Base-by-base conservation (phyloP, 176 grass and related monocot genomes). In the Paspalum notatum region DNA sequence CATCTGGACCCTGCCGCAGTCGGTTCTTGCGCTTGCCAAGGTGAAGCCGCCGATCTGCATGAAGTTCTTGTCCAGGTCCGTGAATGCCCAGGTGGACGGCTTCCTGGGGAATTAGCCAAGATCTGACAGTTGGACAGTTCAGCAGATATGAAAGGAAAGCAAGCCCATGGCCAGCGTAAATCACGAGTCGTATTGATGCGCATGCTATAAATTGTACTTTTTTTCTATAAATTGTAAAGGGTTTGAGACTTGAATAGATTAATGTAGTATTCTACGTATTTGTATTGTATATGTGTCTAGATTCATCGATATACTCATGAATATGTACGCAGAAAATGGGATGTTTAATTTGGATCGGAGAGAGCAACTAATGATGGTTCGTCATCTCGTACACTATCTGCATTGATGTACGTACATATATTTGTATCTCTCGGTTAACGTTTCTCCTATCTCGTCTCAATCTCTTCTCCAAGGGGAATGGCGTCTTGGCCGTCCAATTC, bases 41-140 rank as follows among this genome's bases (percentile, higher is more conserved):
- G 82, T 89, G 71, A 85, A 89, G 63, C 87, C 87, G 15, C 87
- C 87, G 2, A 89, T 89, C 58, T 89, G 87, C 87, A 89, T 89
- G 87, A 89, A 89, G 82, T 89, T 89, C 26, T 24, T 89, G 14
- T 80, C 87, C 10, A 84, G 87, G 38, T 70, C 87, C 18, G 76
- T 48, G 38, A 89, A 89, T 3, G 70, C 82, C 42, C 42, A 75
- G n/a, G 87, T 89, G 62, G 82, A 89, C 42, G 14, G 21, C 76
- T 80, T 75, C 54, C 55, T 89, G 24, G 54, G 70, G 26, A 88
- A 75, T 11, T 88, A 88, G 52, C 16, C 12, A 16, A 4, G 42
- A 24, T 39, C 46, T 7, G 32, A 3, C 37, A 44, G 43, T 3
- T 32, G 15, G 15, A 25, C 5, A 45, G 16, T 53, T 56, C 48